A percentile compares a stretch with the other conserved stretches of the same genome.
phyloP scores from a whole-genome alignment of 129 eudicot species.

The Heracleum sosnowskyi region DNA sequence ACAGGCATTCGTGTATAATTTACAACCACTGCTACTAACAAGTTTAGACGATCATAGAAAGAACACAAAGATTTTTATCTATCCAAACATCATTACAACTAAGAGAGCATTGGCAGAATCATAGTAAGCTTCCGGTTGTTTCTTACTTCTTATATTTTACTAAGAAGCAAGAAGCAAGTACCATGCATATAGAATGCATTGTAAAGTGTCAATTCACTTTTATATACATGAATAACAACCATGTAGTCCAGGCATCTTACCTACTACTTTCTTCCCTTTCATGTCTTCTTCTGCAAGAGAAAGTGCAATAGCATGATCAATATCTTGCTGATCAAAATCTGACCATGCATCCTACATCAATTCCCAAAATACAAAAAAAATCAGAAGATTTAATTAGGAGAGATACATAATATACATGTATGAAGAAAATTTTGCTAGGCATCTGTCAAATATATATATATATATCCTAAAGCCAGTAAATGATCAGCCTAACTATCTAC shows the following conservation, averaged over 20 bases:
- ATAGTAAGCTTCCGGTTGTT: not conserved
- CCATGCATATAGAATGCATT: not conserved
- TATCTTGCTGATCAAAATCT: constrained; percentile 67
- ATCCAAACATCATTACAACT: not conserved
- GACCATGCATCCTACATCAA: constrained; percentile 56
- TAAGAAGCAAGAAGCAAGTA: not conserved
- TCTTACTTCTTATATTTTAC: not conserved
- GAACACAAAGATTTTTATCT: not conserved
- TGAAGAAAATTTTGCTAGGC: not conserved
- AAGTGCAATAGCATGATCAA: constrained; percentile 85
- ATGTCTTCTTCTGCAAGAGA: constrained; percentile 83
- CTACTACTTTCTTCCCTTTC: constrained; percentile 63
- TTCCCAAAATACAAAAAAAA: not conserved
- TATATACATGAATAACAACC: not conserved
- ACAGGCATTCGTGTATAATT: not conserved
- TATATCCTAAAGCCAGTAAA: not conserved
- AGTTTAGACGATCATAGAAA: not conserved
- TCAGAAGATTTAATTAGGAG: not conserved
- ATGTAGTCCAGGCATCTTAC: constrained; percentile 29
- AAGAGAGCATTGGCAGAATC: not conserved
- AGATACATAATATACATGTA: not conserved
- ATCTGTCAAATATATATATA: not conserved
- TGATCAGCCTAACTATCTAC: not conserved
- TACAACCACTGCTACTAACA: not conserved
- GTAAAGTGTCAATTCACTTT: not conserved